Percentiles rank a stretch among this genome's conserved stretches.
Evolutionary conservation across 192 early-diverging fungal genomes (phyloP).

Genomic region (Linnemannia exigua): DNA sequence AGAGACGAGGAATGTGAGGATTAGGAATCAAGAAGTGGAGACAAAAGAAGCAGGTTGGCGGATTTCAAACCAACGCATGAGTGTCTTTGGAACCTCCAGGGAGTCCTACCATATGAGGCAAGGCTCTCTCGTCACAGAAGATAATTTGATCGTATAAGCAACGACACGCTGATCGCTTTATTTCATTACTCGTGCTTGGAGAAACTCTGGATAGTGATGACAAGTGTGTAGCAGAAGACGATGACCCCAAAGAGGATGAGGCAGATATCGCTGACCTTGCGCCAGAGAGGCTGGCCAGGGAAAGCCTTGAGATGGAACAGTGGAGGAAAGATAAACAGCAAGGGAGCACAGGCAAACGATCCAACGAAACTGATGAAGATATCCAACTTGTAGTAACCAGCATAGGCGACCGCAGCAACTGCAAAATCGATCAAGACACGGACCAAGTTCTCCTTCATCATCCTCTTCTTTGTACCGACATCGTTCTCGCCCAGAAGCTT

Average conservation of each 20-base stretch:
- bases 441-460: conserved; percentile 84
- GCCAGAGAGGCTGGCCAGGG: conserved; percentile 62
- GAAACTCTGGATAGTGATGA: conserved; percentile 66
- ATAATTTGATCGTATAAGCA: neutral
- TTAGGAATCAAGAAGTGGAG: neutral
- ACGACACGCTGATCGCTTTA: neutral
- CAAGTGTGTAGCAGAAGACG: conserved; percentile 75
- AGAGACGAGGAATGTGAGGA: neutral
- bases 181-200: conserved; percentile 3
- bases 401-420: conserved; percentile 78
- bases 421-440: conserved; percentile 74
- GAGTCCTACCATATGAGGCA: neutral
- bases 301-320: conserved; percentile 80
- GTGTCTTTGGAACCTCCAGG: neutral
- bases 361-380: conserved; percentile 93
- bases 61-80: neutral
- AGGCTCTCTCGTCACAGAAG: neutral
- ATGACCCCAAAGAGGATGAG: conserved; percentile 76
- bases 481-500: too few relatives aligned
- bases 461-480: conserved; percentile 55
- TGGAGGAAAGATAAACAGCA: conserved; percentile 90
- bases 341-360: conserved; percentile 79
- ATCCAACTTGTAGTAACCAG: conserved; percentile 84
- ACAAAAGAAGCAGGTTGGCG: neutral
- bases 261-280: conserved; percentile 65